Percentiles rank a stretch among this genome's conserved stretches.
Evolutionary conservation across 2,329 filamentous ascomycete genomes (phyloP).

Genomic region (Exophiala sideris): DNA sequence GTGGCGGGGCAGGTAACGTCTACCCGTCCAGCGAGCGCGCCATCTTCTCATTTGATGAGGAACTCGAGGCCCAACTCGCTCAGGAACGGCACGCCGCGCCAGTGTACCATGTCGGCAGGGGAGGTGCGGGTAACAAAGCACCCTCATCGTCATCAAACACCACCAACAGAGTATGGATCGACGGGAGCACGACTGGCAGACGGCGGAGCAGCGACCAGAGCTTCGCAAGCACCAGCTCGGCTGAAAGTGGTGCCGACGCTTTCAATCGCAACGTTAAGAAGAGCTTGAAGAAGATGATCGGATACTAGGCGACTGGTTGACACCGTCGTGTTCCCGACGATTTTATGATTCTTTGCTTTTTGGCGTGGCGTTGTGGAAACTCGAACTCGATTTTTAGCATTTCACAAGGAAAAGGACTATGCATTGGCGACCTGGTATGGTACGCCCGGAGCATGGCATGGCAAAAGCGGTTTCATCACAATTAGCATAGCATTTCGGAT

Average conservation of each 20-base stretch:
- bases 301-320: conserved; percentile 8
- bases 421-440: no score
- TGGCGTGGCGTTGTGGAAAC: conserved; percentile 14
- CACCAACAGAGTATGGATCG: not conserved
- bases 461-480: not conserved
- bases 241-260: conserved; percentile 26
- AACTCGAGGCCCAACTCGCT: conserved; percentile 56
- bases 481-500: no score
- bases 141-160: not conserved
- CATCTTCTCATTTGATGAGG: conserved; percentile 67
- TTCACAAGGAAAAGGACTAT: not conserved
- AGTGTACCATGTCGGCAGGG: conserved; percentile 62
- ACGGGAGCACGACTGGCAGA: not conserved
- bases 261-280: conserved; percentile 27
- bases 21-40: conserved; percentile 49
- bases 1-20: conserved; percentile 57
- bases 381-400: not conserved
- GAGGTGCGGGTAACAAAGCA: conserved; percentile 55
- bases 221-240: not conserved
- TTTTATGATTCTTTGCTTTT: not conserved
- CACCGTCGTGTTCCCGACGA: not conserved
- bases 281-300: conserved; percentile 27
- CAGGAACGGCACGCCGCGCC: conserved; percentile 53
- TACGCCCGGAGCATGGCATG: not conserved
- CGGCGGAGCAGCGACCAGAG: conserved; percentile 16